Evolutionary conservation across 1,284 basidiomycete species (phyloP).

Genomic region (Microbotryomycetes sp.): DNA sequence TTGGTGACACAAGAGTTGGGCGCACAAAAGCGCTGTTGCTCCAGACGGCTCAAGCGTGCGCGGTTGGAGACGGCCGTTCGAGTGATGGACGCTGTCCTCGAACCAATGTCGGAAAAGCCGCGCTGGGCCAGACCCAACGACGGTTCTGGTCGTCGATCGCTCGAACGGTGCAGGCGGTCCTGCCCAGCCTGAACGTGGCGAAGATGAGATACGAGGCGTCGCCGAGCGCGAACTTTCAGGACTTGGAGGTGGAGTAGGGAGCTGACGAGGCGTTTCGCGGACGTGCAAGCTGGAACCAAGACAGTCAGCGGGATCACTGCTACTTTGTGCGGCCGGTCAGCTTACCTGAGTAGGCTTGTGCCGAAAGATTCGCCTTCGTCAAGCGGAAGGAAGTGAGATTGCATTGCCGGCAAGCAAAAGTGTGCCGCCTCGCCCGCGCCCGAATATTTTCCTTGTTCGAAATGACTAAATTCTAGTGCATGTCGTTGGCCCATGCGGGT

Average conservation of each 20-base stretch:
- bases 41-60: not conserved
- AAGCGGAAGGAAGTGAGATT: conserved; percentile 3
- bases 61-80: not conserved
- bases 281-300: not conserved
- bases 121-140: not conserved
- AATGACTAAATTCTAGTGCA: conserved; percentile 7
- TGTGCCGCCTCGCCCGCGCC: not conserved
- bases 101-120: not conserved
- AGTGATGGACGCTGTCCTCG: not conserved
- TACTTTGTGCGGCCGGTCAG: not conserved
- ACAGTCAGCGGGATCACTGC: not conserved
- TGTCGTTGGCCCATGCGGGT: not conserved
- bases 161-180: not conserved
- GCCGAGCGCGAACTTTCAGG: not conserved
- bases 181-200: not conserved
- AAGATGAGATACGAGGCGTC: not conserved
- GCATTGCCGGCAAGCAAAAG: not conserved
- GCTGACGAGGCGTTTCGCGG: not conserved
- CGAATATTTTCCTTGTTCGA: not conserved
- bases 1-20: conserved; percentile 10
- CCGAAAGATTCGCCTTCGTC: conserved; percentile 16
- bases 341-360: conserved; percentile 15
- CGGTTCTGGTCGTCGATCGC: not conserved
- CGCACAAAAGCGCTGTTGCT: conserved; percentile 6
- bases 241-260: not conserved